These are phyloP conservation scores for Paratinospora sagittata DNA, from an alignment of 164 flowering plant species.

Conservation along the genomic window DNA sequence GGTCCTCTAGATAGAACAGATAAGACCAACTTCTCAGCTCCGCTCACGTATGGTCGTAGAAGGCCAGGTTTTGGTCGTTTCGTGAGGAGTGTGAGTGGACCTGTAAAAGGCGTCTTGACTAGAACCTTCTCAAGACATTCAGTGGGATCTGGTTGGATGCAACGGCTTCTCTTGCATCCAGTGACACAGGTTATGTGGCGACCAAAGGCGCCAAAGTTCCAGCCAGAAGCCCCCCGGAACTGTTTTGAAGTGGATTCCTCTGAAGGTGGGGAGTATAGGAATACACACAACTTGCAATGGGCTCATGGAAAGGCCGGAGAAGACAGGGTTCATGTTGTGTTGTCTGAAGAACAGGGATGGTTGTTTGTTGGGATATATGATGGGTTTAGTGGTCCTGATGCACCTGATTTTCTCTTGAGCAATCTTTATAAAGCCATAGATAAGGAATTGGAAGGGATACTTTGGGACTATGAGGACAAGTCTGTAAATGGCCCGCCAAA, in stretches of 20 bases:
- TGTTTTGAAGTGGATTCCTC: constrained; percentile 36
- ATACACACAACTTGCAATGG: constrained; percentile 34
- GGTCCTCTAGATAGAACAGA: constrained; percentile 52
- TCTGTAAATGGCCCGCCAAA: constrained; percentile 18
- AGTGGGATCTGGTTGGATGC: constrained; percentile 45
- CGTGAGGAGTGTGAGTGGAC: constrained; percentile 56
- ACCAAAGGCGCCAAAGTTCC: constrained; percentile 40
- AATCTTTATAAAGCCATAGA: constrained; percentile 53
- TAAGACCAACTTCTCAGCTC: constrained; percentile 56
- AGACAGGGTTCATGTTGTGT: constrained; percentile 40
- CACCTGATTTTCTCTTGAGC: constrained; percentile 60
- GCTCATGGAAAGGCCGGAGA: constrained; percentile 45
- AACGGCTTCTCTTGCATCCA: constrained; percentile 43
- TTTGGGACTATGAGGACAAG: constrained; percentile 52
- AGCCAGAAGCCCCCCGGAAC: constrained; percentile 32
- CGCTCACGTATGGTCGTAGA: constrained; percentile 37
- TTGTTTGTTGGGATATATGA: constrained; percentile 53
- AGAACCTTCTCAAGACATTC: constrained; percentile 46
- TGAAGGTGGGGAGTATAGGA: constrained; percentile 37
- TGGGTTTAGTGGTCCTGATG: constrained; percentile 50
- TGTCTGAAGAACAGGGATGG: constrained; percentile 49
- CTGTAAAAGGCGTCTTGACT: constrained; percentile 43
- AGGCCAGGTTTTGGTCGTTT: constrained; percentile 40
- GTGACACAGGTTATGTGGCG: constrained; percentile 42
- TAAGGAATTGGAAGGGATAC: constrained; percentile 54